Base-by-base conservation (phyloP, 1,284 basidiomycete genomes). In the Ceratobasidium theobromae region DNA sequence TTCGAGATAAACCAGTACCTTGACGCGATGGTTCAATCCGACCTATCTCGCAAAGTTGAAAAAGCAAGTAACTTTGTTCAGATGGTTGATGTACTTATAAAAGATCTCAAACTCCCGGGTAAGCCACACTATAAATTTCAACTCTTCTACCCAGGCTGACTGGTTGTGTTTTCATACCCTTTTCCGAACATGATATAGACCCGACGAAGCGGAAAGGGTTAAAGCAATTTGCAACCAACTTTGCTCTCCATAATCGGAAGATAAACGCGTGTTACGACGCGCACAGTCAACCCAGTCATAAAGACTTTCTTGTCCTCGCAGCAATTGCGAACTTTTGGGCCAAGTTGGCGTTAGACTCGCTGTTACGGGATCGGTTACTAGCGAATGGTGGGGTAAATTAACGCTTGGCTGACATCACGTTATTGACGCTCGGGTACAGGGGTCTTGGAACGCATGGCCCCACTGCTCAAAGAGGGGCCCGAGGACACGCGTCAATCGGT, bases 291-390 rank as follows among this genome's bases (percentile, higher is more conserved):
- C 60, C 49, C 14, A 25, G 33, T 4, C 49, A 64, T 23, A 64
- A 48, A 5, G 60, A 64, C 41, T 64, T 35, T 49, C 14, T 12
- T 25, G 60, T 64, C 18, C 27, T 64, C 6, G 27, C 35, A 5
- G 49, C 30, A 14, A 64, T 64, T 14, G 60, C 53, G 12, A 64
- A 64, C n/a, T 23, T 64, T 6, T 64, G 60, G 60, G 60, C 60
- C 9, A 64, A 64, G 23, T 38, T 64, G 16, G 60, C 49, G 2
- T 35, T 53, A 5, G 60, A 64, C 28, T 16, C 30, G 2, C 49
- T 64, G 11, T 25, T 64, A n/a, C 48, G 60, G 16, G 49, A 64
- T 27, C 49, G 49, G n/a, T 18, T 64, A 2, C 28, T 64, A 43
- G 49, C 49, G 16, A 53, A 43, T n/a, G 60, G 60, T 64, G 6